Evolutionary conservation across 169 alveolate genomes (phyloP), one percentile per base, ranked within the genome.

Genomic region (Theileria equi): DNA sequence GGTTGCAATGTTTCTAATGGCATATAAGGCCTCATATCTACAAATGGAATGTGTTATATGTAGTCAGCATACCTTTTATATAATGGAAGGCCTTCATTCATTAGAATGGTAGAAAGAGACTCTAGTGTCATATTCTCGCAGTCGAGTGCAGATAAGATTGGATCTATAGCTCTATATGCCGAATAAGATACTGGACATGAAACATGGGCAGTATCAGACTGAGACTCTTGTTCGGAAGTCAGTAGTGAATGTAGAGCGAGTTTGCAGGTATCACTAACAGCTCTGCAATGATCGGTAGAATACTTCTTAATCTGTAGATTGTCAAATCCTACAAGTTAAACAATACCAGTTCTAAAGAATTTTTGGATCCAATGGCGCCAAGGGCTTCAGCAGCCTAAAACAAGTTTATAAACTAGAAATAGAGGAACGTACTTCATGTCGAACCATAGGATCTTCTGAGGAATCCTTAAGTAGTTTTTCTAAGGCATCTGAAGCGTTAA

Each of bases 351-450:
- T 62, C 90, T 50, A 84, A 66, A 47, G 72, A 82, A 23, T 60
- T 48, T 50, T 81, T 84, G 23, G 72, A 79, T 1, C 85, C 91
- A 13, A 80, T 62, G n/a, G 91, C 92, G n/a, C 88, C 93, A 60
- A 81, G 64, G 52, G 90, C 94, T 47, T 65, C 93, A 31, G 74
- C 92, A 32, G 90, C 94, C 85, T 49, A 26, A 21, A 26, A 49
- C 16, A 40, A 29, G 6, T 17, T 28, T 1, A 25, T 23, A 17
- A 36, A 2, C 19, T 21, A 2, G 23, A 74, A 28, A 35, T 26
- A 16, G 81, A 72, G 21, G 68, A 84, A 17, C 91, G 79, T 23
- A 91, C 94, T 86, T 93, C 97, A 38, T 93, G 97, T 16, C 97
- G 59, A 31, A 90, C 95, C 90, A 93, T 91, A 35, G 90, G 91